Evolutionary conservation across 2,329 filamentous ascomycete species (phyloP).

Genomic region (Xylariaceae sp.): DNA sequence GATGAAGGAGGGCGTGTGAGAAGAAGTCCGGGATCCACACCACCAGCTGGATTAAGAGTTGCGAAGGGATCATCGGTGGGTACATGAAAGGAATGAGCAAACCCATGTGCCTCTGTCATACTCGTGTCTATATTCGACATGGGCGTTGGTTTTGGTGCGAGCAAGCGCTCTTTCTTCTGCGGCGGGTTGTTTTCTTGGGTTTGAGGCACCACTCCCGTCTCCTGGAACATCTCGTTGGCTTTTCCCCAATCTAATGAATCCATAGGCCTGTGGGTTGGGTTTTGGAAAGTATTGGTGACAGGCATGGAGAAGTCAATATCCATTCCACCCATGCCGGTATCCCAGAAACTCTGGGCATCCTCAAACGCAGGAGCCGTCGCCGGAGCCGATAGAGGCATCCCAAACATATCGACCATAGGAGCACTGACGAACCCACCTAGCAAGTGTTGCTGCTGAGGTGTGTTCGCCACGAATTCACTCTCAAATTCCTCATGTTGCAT

Average conservation of each 20-base stretch:
- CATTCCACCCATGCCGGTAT: conserved; percentile 63
- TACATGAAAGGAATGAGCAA: conserved; percentile 51
- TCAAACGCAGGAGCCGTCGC: conserved; percentile 54
- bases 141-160: conserved; percentile 58
- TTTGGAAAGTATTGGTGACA: conserved; percentile 53
- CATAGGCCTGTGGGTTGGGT: conserved; percentile 53
- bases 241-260: conserved; percentile 65
- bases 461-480: conserved; percentile 57
- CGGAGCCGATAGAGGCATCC: conserved; percentile 66
- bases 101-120: conserved; percentile 47
- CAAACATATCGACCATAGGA: conserved; percentile 63
- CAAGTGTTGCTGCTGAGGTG: conserved; percentile 58
- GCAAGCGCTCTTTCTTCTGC: conserved; percentile 51
- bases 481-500: conserved; percentile 66
- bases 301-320: conserved; percentile 63
- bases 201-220: conserved; percentile 47
- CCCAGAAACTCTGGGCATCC: conserved; percentile 61
- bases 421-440: conserved; percentile 51
- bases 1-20: conserved; percentile 61
- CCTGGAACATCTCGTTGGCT: conserved; percentile 62
- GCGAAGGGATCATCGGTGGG: conserved; percentile 60
- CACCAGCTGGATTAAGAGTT: conserved; percentile 49
- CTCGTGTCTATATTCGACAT: conserved; percentile 50
- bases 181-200: conserved; percentile 48
- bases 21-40: conserved; percentile 66